Conservation (phyloP, 768 basidiomycete genomes). For the Agaricus subrufescens region DNA sequence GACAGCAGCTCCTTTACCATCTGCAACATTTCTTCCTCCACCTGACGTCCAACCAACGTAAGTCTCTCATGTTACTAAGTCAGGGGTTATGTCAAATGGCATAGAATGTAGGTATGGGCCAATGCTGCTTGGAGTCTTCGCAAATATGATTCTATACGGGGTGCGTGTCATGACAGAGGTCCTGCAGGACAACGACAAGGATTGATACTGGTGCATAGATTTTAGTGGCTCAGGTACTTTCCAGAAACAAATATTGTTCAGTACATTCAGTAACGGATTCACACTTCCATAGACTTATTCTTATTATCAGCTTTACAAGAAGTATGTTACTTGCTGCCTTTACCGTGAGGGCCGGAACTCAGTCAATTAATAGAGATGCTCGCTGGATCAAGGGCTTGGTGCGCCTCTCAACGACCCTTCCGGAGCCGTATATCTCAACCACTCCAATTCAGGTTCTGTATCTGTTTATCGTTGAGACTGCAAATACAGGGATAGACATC, state of each 20-base stretch:
- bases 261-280: too few relatives aligned
- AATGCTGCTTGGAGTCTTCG: slow-evolving; percentile 37
- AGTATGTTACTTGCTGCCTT: slow-evolving; percentile 19
- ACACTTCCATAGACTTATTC: slow-evolving; percentile 21
- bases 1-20: neutral
- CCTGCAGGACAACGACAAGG: neutral
- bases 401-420: slow-evolving; percentile 5
- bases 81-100: neutral
- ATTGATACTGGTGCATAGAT: slow-evolving; percentile 19
- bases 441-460: slow-evolving; percentile 28
- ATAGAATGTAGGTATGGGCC: slow-evolving; percentile 34
- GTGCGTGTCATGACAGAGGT: slow-evolving; percentile 19
- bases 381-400: slow-evolving; percentile 37
- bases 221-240: slow-evolving; percentile 29
- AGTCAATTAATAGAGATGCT: slow-evolving; percentile 30
- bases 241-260: too few relatives aligned
- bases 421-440: neutral
- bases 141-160: slow-evolving; percentile 43
- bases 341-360: neutral
- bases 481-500: slow-evolving; percentile 40
- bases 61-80: slow-evolving; percentile 5
- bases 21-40: slow-evolving; percentile 11
- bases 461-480: slow-evolving; percentile 36
- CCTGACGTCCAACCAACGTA: slow-evolving; percentile 27
- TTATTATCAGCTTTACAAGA: slow-evolving; percentile 36